These are phyloP conservation scores for Penicillium sp. DNA, from an alignment of 2,329 filamentous ascomycete species.

Conservation along the genomic window DNA sequence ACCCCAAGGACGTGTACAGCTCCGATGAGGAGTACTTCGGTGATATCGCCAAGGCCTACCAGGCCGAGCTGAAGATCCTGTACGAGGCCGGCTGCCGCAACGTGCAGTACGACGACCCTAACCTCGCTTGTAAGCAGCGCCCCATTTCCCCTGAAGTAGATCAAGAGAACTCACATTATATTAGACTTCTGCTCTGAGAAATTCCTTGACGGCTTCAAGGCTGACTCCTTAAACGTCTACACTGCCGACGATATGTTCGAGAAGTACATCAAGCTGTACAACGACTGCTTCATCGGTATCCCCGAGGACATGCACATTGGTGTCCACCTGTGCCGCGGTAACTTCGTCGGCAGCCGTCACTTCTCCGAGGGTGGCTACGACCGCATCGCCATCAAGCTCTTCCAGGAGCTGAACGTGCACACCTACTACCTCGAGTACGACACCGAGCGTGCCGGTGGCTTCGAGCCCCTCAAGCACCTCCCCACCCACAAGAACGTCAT, in stretches of 20 bases:
- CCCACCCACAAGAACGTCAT: slow-evolving; percentile 65
- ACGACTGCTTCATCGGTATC: slow-evolving; percentile 64
- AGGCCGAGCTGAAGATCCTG: slow-evolving; percentile 61
- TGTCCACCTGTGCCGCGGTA: slow-evolving; percentile 70
- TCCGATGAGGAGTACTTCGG: slow-evolving; percentile 64
- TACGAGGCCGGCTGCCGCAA: slow-evolving; percentile 65
- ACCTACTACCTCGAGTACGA: slow-evolving; percentile 73
- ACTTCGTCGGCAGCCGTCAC: slow-evolving; percentile 66
- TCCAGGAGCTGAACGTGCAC: slow-evolving; percentile 62
- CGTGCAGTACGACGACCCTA: slow-evolving; percentile 69
- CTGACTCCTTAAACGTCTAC: slow-evolving; percentile 67
- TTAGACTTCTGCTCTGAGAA: slow-evolving; percentile 72
- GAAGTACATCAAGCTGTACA: slow-evolving; percentile 75
- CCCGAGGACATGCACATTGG: slow-evolving; percentile 73
- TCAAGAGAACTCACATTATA: slow-evolving; percentile 4
- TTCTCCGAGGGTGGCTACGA: slow-evolving; percentile 69
- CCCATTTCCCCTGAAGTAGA: neutral
- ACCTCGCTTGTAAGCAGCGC: slow-evolving; percentile 58
- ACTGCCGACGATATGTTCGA: slow-evolving; percentile 71
- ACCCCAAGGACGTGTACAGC: slow-evolving; percentile 57
- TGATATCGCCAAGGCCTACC: slow-evolving; percentile 67
- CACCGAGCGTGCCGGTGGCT: slow-evolving; percentile 64
- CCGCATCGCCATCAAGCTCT: slow-evolving; percentile 66
- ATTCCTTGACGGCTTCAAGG: slow-evolving; percentile 69
- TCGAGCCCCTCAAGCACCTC: slow-evolving; percentile 64